Evolutionary conservation across 306 rosid genomes (phyloP).

Genomic region (Malus sylvestris): DNA sequence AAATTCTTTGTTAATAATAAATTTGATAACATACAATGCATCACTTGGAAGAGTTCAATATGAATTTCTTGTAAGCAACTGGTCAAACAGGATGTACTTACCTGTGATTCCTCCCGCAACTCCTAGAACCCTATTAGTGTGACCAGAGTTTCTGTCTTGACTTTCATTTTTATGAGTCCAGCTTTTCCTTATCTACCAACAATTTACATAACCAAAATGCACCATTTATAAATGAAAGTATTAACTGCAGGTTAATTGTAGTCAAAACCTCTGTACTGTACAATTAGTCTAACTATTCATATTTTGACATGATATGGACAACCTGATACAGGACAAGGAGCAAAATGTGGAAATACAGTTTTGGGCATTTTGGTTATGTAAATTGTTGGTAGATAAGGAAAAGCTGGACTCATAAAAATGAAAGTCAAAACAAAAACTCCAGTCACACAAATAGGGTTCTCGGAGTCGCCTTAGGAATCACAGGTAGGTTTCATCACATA

Average conservation of each 20-base stretch:
- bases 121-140: not conserved
- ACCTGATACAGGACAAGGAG: not conserved
- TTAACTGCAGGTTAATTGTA: not conserved
- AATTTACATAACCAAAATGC: not conserved
- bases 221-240: not conserved
- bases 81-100: not conserved
- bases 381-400: not conserved
- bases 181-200: not conserved
- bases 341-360: not conserved
- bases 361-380: not conserved
- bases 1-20: not conserved
- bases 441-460: not conserved
- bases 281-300: not conserved
- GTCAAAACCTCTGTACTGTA: not conserved
- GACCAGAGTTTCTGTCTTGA: not conserved
- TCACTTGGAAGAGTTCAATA: not conserved
- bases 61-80: not conserved
- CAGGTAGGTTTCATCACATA: not conserved
- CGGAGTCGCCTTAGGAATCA: not conserved
- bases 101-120: not conserved
- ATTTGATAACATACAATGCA: not conserved
- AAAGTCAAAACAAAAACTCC: not conserved
- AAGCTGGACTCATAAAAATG: not conserved
- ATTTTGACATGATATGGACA: not conserved
- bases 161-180: not conserved